These are phyloP conservation scores for Coelastrella sp. DNA, from an alignment of 139 green algal genomes.

Conservation along the genomic window DNA sequence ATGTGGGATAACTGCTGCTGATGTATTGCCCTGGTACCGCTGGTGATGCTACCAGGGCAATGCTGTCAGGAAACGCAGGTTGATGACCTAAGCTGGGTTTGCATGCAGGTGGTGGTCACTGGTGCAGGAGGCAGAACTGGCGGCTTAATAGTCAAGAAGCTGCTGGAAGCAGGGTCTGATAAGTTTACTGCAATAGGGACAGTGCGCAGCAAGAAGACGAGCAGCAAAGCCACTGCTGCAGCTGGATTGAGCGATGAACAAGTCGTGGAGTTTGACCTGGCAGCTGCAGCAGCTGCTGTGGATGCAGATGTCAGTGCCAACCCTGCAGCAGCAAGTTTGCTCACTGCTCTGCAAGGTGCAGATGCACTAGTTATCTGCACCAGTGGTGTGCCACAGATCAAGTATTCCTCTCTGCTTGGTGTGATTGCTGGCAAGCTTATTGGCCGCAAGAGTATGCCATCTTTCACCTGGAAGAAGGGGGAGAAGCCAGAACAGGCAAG, in stretches of 20 bases:
- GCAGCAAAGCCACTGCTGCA: slow-evolving; percentile 25
- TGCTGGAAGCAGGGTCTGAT: slow-evolving; percentile 55
- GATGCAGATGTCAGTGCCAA: not conserved
- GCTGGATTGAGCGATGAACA: slow-evolving; percentile 29
- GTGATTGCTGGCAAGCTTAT: slow-evolving; percentile 53
- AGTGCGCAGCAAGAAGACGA: slow-evolving; percentile 65
- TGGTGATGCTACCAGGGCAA: too few species aligned
- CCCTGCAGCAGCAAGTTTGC: not conserved
- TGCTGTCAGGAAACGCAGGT: too few species aligned
- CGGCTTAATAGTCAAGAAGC: slow-evolving; percentile 73
- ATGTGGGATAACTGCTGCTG: too few species aligned
- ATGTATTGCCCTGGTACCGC: too few species aligned
- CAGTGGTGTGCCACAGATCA: slow-evolving; percentile 56
- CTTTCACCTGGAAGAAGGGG: slow-evolving; percentile 73
- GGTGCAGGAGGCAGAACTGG: slow-evolving; percentile 81
- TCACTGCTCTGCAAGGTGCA: slow-evolving; percentile 50
- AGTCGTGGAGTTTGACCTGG: slow-evolving; percentile 45
- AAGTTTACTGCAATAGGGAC: slow-evolving; percentile 60
- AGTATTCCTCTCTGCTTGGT: slow-evolving; percentile 34
- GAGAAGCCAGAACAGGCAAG: slow-evolving; percentile 67
- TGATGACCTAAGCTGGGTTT: too few species aligned
- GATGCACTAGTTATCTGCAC: slow-evolving; percentile 68
- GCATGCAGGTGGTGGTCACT: slow-evolving; percentile 75
- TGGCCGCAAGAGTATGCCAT: slow-evolving; percentile 48
- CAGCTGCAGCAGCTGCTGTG: slow-evolving; percentile 19